These are phyloP conservation scores for Thalassiosira profunda DNA, from an alignment of 108 stramenopile genomes.

Conservation along the genomic window DNA sequence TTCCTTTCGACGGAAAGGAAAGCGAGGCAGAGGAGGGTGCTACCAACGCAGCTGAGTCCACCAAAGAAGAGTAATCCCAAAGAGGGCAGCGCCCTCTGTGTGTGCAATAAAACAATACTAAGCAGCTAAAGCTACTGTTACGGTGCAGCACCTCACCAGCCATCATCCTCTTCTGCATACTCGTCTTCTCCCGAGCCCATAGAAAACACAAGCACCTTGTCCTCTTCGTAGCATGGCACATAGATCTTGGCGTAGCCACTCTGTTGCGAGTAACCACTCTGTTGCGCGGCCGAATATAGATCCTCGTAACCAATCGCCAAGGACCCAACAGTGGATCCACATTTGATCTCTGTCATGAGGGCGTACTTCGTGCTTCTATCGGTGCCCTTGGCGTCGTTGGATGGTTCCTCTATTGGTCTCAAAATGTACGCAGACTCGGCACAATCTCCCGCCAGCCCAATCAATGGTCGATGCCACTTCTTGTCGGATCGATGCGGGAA, in stretches of 20 bases:
- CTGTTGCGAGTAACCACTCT: too few relatives aligned
- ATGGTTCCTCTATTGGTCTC: constrained; percentile 64
- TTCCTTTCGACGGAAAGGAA: constrained; percentile 57
- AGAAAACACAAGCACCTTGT: constrained; percentile 92
- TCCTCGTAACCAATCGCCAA: constrained; percentile 93
- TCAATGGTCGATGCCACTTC: constrained; percentile 82
- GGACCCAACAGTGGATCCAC: constrained; percentile 92
- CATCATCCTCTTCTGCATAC: constrained; percentile 17
- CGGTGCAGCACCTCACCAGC: too few relatives aligned
- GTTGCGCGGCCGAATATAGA: constrained; percentile 55
- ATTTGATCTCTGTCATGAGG: constrained; percentile 93
- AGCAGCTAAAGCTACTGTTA: too few relatives aligned
- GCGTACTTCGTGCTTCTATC: constrained; percentile 76
- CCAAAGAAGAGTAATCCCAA: constrained; percentile 52
- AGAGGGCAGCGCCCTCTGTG: too few relatives aligned
- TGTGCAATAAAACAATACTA: too few relatives aligned
- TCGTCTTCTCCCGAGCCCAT: constrained; percentile 56
- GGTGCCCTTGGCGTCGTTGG: constrained; percentile 6
- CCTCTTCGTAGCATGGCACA: constrained; percentile 94
- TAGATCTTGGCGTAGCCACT: constrained; percentile 95
- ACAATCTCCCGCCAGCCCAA: constrained; percentile 95
- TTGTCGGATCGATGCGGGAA: constrained; percentile 71
- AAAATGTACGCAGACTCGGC: constrained; percentile 96
- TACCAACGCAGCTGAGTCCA: constrained; percentile 43
- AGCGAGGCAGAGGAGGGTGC: not conserved